phyloP scores from a whole-genome alignment of 225 moss, liverwort and hornwort species.

The Ulota crispa region DNA sequence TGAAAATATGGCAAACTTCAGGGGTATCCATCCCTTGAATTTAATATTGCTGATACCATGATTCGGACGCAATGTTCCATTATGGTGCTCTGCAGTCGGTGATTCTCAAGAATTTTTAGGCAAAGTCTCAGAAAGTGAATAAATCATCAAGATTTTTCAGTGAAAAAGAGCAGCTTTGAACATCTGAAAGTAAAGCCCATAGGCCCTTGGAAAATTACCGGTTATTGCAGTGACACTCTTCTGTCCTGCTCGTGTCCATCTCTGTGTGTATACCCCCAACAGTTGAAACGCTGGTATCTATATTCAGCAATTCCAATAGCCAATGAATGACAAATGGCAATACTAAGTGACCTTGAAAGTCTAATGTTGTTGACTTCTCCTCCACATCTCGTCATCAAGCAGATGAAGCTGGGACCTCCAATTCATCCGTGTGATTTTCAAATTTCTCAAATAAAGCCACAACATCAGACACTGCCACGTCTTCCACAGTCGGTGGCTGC shows the following conservation, averaged over 20 bases:
- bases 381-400: background rate
- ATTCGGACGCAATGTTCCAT: background rate
- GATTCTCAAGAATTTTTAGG: background rate
- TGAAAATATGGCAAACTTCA: too few species aligned
- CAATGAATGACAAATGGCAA: background rate
- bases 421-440: constrained; percentile 37
- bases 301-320: background rate
- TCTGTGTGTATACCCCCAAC: background rate
- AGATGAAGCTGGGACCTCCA: constrained; percentile 39
- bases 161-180: background rate
- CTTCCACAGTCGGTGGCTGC: constrained; percentile 56
- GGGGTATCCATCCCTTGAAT: too few species aligned
- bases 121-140: background rate
- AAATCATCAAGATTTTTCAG: background rate
- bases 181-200: background rate
- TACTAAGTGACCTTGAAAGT: background rate
- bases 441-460: constrained; percentile 48
- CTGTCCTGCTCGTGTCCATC: background rate
- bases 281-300: background rate
- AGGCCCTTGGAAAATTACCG: background rate
- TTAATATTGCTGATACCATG: background rate
- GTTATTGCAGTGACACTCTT: background rate
- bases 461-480: constrained; percentile 43
- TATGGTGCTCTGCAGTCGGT: background rate
- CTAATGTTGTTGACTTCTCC: background rate